Conservation (phyloP, 106 monocot genomes). For the Cymbidium sinense region DNA sequence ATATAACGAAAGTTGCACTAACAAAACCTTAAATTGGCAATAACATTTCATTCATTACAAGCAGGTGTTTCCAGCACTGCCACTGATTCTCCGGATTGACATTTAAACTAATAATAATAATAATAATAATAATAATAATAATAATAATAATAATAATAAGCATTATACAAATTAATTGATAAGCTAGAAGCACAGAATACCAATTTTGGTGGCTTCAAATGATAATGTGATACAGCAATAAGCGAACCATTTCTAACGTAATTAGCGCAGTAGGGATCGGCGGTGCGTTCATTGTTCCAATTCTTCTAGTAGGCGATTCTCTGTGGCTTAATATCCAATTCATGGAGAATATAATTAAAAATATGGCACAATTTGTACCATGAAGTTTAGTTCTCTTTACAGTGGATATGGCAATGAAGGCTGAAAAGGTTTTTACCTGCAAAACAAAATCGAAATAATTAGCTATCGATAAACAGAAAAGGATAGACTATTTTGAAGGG, state of each 20-base stretch:
- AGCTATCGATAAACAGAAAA: neutral
- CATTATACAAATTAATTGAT: neutral
- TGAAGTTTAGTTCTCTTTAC: neutral
- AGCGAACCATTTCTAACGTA: neutral
- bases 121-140: neutral
- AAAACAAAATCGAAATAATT: neutral
- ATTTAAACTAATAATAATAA: neutral
- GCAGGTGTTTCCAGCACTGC: slow-evolving; percentile 1
- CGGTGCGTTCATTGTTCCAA: neutral
- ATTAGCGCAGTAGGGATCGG: neutral
- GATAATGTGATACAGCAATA: neutral
- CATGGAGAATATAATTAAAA: neutral
- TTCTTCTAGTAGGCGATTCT: neutral
- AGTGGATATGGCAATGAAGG: neutral
- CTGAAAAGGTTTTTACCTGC: neutral
- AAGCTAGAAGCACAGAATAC: neutral
- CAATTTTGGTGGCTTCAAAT: neutral
- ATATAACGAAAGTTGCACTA: neutral
- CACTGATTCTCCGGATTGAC: neutral
- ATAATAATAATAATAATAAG: neutral
- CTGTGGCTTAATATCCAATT: neutral
- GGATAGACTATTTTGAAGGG: neutral
- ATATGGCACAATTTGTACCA: neutral
- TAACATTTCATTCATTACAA: neutral
- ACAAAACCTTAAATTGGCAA: neutral